Evolutionary conservation across 2,329 filamentous ascomycete genomes (phyloP), one percentile per base, ranked within the genome.

Genomic region (Ustilaginoidea virens): DNA sequence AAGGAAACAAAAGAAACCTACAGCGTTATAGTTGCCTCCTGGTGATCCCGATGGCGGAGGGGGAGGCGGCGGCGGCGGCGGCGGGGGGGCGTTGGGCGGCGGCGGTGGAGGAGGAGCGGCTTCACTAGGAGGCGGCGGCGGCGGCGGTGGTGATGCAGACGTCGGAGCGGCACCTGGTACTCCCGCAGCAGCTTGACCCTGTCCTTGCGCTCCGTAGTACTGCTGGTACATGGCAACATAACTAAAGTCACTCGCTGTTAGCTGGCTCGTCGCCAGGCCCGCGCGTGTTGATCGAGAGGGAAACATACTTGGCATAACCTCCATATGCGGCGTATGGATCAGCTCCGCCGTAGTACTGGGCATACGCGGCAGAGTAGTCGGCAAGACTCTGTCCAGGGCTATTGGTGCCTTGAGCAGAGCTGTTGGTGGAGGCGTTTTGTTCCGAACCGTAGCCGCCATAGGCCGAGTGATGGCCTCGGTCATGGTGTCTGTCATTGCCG

Each of bases 271-370:
- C 21, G 21, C 17, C 10, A 27, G 5, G 6, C 8, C 6, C 9
- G n/a, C 8, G 23, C 29, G 9, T 15, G 15, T 10, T 9, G 16
- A 12, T 17, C 9, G 12, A 13, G 23, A 12, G 24, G 18, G 6
- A 5, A 18, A 41, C 61, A 47, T 66, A 81, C 58, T 78, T 80
- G 41, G 76, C 69, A 53, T 90, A 94, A 31, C 87, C 87, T 36
- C 87, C 87, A 42, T 90, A 94, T 7, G 80, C 74, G 23, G 83
- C 83, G 50, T 94, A 94, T 0, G 86, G 87, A 45, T 94, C 83
- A 37, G 69, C 61, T 31, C 63, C 63, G 37, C 64, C 66, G 36
- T 86, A 87, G 52, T 92, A 90, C 49, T 85, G 78, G 3, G 80
- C 77, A 49, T 92, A 92, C 46, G 87, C 80, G 12, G 78, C 73